Evolutionary conservation across 345 rosid genomes (phyloP).

Genomic region (Eucalyptus sideroxylon): DNA sequence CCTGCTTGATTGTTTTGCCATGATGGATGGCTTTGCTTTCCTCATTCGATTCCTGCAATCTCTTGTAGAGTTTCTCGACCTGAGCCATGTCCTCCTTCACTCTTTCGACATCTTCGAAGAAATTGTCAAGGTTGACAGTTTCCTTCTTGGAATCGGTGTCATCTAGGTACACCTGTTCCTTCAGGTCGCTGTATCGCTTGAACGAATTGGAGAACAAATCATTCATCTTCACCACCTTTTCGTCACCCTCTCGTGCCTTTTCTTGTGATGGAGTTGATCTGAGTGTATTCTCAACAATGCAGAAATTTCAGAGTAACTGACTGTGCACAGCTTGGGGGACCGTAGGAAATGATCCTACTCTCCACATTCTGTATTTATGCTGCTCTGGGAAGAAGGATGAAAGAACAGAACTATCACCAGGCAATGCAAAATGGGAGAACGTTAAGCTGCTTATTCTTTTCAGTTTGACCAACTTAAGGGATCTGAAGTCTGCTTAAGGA

Average conservation of each 20-base stretch:
- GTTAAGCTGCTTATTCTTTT: background rate
- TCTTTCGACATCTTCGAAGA: constrained; percentile 67
- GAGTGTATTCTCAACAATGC: background rate
- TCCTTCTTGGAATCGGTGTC: constrained; percentile 65
- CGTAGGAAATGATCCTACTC: background rate
- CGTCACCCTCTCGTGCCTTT: background rate
- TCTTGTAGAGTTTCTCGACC: constrained; percentile 46
- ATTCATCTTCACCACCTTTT: constrained; percentile 41
- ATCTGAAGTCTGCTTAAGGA: background rate
- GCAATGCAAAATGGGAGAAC: background rate
- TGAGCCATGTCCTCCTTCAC: constrained; percentile 59
- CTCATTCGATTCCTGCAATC: constrained; percentile 63
- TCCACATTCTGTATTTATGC: background rate
- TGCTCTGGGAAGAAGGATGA: background rate
- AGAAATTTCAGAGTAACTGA: background rate
- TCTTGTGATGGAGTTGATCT: background rate
- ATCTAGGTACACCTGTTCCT: constrained; percentile 35
- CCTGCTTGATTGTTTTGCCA: constrained; percentile 49
- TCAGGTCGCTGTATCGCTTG: constrained; percentile 63
- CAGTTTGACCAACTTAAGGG: background rate
- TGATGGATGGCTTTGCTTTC: constrained; percentile 54
- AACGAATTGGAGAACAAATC: constrained; percentile 75
- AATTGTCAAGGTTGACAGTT: constrained; percentile 50
- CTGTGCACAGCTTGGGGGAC: background rate
- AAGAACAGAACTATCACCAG: background rate